A percentile compares a stretch with the other conserved stretches of the same genome.
Evolutionary conservation across 768 basidiomycete genomes (phyloP).

Genomic region (Termitomyces sp.): DNA sequence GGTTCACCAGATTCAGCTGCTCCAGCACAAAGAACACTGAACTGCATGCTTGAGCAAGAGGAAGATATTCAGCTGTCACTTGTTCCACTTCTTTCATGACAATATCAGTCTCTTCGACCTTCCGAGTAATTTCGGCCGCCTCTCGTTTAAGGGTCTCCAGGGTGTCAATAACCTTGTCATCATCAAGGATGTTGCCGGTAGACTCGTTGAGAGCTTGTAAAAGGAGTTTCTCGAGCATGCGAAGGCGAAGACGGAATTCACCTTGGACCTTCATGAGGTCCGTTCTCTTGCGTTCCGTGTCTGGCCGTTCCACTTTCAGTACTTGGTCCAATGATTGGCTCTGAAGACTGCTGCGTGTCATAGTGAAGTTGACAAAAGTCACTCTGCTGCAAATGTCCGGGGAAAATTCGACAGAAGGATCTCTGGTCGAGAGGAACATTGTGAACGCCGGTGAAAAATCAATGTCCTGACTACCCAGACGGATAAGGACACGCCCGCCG

Average conservation of each 20-base stretch:
- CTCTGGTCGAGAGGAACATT: slow-evolving; percentile 97
- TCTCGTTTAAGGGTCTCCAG: slow-evolving; percentile 94
- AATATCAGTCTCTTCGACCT: slow-evolving; percentile 93
- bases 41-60: slow-evolving; percentile 93
- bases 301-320: slow-evolving; percentile 93
- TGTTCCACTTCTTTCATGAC: slow-evolving; percentile 96
- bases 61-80: slow-evolving; percentile 91
- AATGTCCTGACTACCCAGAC: slow-evolving; percentile 95
- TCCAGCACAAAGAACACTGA: slow-evolving; percentile 96
- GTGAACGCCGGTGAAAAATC: slow-evolving; percentile 99
- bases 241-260: slow-evolving; percentile 89
- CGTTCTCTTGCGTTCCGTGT: slow-evolving; percentile 91
- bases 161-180: slow-evolving; percentile 97
- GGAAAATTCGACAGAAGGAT: slow-evolving; percentile 96
- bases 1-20: slow-evolving; percentile 88
- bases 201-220: slow-evolving; percentile 96
- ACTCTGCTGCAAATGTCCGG: slow-evolving; percentile 98
- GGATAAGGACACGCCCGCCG: slow-evolving; percentile 95
- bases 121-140: slow-evolving; percentile 91
- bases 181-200: slow-evolving; percentile 93
- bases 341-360: slow-evolving; percentile 97
- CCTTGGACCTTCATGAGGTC: slow-evolving; percentile 98
- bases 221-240: slow-evolving; percentile 88
- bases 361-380: slow-evolving; percentile 94
- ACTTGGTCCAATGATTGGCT: slow-evolving; percentile 98